These are phyloP conservation scores for Fonsecaea nubica DNA, from an alignment of 2,329 filamentous ascomycete genomes.

Conservation along the genomic window DNA sequence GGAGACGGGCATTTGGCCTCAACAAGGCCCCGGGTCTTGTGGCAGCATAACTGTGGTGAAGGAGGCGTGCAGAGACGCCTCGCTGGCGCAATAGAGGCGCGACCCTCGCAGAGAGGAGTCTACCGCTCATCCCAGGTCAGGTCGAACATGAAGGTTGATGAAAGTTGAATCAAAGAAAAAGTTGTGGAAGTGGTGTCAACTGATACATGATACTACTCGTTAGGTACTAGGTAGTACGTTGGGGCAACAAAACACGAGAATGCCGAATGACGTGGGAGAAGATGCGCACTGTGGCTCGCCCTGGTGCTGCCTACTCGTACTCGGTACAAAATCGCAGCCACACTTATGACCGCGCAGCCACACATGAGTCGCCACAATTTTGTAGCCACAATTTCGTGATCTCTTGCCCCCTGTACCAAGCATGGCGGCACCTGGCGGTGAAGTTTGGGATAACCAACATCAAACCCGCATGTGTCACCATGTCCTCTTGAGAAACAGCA, in stretches of 20 bases:
- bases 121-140: constrained; percentile 66
- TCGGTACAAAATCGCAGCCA: not conserved
- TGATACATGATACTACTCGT: not conserved
- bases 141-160: constrained; percentile 30
- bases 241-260: constrained; percentile 13
- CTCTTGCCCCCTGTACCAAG: not conserved
- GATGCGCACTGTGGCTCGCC: not conserved
- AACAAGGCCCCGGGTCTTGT: constrained; percentile 73
- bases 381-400: not conserved
- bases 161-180: not conserved
- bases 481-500: constrained; percentile 11
- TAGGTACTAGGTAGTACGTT: not conserved
- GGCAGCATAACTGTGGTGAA: constrained; percentile 63
- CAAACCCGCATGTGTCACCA: constrained; percentile 21
- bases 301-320: not conserved
- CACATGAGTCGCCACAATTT: not conserved
- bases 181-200: constrained; percentile 8
- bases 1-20: constrained; percentile 68
- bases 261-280: constrained; percentile 29
- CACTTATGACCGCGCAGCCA: not conserved
- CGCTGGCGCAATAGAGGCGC: constrained; percentile 68
- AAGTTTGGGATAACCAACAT: constrained; percentile 13
- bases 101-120: constrained; percentile 76
- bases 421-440: constrained; percentile 9
- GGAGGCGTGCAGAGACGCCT: constrained; percentile 57